Evolutionary conservation across 2,329 filamentous ascomycete species (phyloP).

Genomic region (Chaetomium globosum): DNA sequence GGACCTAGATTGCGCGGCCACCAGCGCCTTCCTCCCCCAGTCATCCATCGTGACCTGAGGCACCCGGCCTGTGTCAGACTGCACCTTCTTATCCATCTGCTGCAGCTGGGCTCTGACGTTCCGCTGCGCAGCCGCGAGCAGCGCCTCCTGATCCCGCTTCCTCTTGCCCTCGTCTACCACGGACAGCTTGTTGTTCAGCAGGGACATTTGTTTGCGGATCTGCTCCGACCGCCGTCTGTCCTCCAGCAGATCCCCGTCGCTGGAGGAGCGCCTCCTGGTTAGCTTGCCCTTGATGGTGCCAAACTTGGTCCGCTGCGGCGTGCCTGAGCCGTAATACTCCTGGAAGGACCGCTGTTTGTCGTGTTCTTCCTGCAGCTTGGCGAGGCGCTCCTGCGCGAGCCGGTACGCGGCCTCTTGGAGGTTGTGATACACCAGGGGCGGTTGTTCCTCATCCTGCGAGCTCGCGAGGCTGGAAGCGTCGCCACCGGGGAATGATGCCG

Average conservation of each 20-base stretch:
- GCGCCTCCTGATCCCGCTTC: conserved; percentile 70
- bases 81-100: conserved; percentile 80
- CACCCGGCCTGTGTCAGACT: conserved; percentile 72
- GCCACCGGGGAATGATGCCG: conserved; percentile 32
- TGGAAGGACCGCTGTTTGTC: conserved; percentile 65
- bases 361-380: conserved; percentile 75
- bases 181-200: conserved; percentile 68
- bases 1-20: conserved; percentile 67
- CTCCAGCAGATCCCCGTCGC: conserved; percentile 62
- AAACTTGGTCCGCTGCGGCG: conserved; percentile 49
- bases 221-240: conserved; percentile 70
- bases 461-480: conserved; percentile 3
- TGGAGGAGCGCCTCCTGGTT: conserved; percentile 63
- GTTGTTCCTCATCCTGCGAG: conserved; percentile 42
- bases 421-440: conserved; percentile 57
- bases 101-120: conserved; percentile 81
- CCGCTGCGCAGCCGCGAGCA: conserved; percentile 78
- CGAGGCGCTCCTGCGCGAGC: conserved; percentile 78
- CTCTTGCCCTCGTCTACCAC: conserved; percentile 74
- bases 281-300: conserved; percentile 56
- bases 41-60: conserved; percentile 69
- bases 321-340: conserved; percentile 69
- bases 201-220: conserved; percentile 77
- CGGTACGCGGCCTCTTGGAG: conserved; percentile 87
- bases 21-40: conserved; percentile 77